Percentiles rank a stretch among this genome's conserved stretches.
These are phyloP conservation scores for Aphanomyces invadans DNA, from an alignment of 352 stramenopile genomes.

Conservation along the genomic window DNA sequence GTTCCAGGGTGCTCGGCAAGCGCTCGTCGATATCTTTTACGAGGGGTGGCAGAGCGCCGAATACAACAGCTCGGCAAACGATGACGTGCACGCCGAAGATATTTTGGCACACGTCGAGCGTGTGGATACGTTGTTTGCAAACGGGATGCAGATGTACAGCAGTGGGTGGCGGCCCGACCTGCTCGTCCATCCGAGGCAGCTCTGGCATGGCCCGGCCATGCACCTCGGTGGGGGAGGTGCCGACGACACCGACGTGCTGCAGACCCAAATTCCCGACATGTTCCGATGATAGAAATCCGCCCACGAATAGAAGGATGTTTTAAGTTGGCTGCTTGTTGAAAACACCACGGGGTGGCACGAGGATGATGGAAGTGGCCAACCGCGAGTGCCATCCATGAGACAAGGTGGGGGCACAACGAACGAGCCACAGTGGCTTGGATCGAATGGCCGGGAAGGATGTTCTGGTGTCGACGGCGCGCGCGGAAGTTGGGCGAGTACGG, in stretches of 20 bases:
- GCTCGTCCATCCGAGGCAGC: conserved; percentile 66
- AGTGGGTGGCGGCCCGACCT: conserved; percentile 73
- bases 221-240: neutral
- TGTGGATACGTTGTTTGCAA: conserved; percentile 48
- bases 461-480: too few relatives aligned
- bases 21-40: conserved; percentile 15
- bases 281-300: neutral
- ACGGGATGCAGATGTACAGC: conserved; percentile 56
- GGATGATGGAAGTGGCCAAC: neutral
- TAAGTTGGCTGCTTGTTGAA: too few relatives aligned
- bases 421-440: too few relatives aligned
- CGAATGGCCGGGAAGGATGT: too few relatives aligned
- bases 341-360: neutral
- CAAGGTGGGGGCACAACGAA: neutral
- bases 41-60: conserved; percentile 2
- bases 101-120: conserved; percentile 18
- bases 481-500: too few relatives aligned
- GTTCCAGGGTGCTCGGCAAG: conserved; percentile 30
- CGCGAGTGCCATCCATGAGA: neutral
- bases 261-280: neutral
- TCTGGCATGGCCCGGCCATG: conserved; percentile 37
- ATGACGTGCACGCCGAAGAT: conserved; percentile 16
- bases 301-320: neutral
- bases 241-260: conserved; percentile 5
- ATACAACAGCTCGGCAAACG: neutral